Conservation (phyloP, 495 filamentous ascomycete species). For the Talaromyces adpressus region DNA sequence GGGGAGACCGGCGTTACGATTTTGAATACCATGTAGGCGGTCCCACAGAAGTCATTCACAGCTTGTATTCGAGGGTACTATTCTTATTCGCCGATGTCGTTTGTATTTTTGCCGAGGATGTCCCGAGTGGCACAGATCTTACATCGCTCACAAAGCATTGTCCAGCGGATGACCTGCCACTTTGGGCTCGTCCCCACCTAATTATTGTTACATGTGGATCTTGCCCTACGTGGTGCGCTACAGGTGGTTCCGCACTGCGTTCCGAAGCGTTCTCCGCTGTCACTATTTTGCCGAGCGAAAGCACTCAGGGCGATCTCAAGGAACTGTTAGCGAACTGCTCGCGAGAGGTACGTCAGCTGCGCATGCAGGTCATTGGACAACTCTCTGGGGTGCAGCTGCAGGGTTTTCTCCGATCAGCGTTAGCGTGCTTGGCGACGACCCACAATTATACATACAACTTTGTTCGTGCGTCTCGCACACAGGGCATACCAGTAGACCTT, state of each 20-base stretch:
- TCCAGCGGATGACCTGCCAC: conserved; percentile 5
- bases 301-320: background rate
- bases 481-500: background rate
- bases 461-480: background rate
- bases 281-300: background rate
- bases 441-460: background rate
- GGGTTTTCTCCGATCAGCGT: background rate
- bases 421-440: background rate
- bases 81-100: conserved; percentile 4
- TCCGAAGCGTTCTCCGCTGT: background rate
- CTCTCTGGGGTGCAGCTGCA: background rate
- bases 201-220: conserved; percentile 7
- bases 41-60: background rate
- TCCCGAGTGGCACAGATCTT: background rate
- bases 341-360: too few species aligned
- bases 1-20: conserved; percentile 7
- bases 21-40: conserved; percentile 9
- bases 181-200: conserved; percentile 8
- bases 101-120: conserved; percentile 10
- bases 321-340: background rate
- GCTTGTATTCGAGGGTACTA: conserved; percentile 14
- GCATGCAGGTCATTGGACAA: background rate
- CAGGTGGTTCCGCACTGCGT: background rate
- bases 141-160: conserved; percentile 11
- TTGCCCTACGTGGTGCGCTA: background rate